A percentile compares a stretch with the other conserved stretches of the same genome.
Evolutionary conservation across 257 asterid species (phyloP).

Genomic region (Nicotiana knightiana): DNA sequence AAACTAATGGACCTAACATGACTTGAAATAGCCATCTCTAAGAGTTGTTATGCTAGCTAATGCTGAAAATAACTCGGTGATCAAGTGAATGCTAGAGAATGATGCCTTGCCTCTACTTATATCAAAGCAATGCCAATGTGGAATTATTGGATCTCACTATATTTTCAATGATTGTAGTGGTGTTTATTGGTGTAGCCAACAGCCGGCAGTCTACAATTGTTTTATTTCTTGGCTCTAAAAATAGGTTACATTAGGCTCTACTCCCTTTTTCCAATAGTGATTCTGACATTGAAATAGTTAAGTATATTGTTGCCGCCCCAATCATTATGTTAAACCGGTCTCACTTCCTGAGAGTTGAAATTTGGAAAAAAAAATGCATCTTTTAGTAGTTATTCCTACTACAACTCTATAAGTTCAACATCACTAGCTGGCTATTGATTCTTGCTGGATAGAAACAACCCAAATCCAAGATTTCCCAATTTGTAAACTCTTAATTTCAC

Average conservation of each 20-base stretch:
- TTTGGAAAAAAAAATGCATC: not conserved
- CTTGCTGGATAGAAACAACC: not conserved
- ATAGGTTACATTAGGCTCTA: not conserved
- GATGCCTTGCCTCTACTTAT: not conserved
- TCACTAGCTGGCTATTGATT: not conserved
- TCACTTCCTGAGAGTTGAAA: not conserved
- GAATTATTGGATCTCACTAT: not conserved
- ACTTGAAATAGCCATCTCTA: conserved; percentile 38
- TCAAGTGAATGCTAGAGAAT: conserved; percentile 3
- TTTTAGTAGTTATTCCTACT: not conserved
- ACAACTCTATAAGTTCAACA: not conserved
- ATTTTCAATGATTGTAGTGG: not conserved
- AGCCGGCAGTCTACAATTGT: not conserved
- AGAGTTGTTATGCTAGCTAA: not conserved
- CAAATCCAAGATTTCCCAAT: not conserved
- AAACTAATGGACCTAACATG: conserved; percentile 51
- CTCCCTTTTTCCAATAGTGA: not conserved
- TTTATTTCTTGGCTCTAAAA: not conserved
- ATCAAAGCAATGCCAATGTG: not conserved
- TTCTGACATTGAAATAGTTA: not conserved
- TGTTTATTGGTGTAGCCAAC: conserved; percentile 6
- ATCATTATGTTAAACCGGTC: not conserved
- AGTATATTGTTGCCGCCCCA: not conserved
- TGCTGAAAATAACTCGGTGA: not conserved
- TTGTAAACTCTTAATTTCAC: not conserved